Base-by-base conservation (phyloP, 2,329 filamentous ascomycete genomes). In the Claviceps purpurea region DNA sequence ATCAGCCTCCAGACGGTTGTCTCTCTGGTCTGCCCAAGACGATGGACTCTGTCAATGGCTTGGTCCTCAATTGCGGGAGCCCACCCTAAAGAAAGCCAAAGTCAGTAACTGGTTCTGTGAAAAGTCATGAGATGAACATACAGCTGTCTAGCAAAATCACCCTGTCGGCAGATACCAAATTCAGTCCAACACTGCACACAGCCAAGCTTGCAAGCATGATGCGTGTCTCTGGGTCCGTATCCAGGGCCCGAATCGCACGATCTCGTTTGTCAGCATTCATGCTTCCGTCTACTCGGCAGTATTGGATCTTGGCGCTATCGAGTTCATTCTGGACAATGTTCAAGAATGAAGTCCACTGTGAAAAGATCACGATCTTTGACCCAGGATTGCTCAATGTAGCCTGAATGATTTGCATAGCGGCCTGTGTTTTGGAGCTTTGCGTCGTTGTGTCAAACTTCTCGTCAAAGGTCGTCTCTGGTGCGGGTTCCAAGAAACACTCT, bases 21-120 rank as follows among this genome's bases (percentile, higher is more conserved):
- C 55, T 83, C 77, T 40, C 85, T 78, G 56, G 77, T 90, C 69
- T 95, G 90, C 0, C 89, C 89, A 0, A 95, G 74, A 0, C 89
- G 78, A 63, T 95, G 87, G 6, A 95, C 89, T 4, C 89, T 84
- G 63, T 95, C 89, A 2, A 95, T 77, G 3, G 90, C 90, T 64
- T 95, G 89, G 59, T 95, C 89, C 66, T 95, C 89, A 52, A 95
- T 93, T 1, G 89, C 89, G 0, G 89, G 89, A 1, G 89, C 89
- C 86, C 89, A 95, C 89, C 88, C 73, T 70, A 42, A 5, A 18
- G 47, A 34, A n/a, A 20, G 51, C 54, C 18, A 34, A n/a, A 20
- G 51, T 55, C 18, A 55, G 53, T 20, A 14, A n/a, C 16, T 26
- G 44, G 13, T n/a, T 22, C 6, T 22, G 13, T 14, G 43, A 16